These are phyloP conservation scores for Rhododendron mucronatum DNA, from an alignment of 148 eudicot genomes.

Conservation along the genomic window DNA sequence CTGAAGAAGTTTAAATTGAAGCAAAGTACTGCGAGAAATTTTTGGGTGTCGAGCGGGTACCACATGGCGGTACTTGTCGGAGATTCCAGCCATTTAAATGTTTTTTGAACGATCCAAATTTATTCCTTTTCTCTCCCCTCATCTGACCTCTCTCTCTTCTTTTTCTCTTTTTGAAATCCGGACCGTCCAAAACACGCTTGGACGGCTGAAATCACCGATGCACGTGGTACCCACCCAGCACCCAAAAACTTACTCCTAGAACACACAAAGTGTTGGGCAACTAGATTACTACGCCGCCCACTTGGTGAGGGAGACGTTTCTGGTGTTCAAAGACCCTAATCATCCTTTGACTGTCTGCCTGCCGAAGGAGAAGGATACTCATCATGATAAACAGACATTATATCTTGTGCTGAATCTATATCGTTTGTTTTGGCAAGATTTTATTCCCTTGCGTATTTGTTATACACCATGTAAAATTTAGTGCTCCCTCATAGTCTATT, in stretches of 20 bases:
- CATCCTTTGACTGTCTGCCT: conserved; percentile 3
- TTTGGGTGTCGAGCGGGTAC: too few relatives aligned
- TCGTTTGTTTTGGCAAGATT: background rate
- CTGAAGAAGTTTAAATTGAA: background rate
- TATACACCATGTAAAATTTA: background rate
- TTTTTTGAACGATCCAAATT: too few relatives aligned
- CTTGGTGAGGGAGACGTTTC: conserved; percentile 9
- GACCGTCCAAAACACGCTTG: too few relatives aligned
- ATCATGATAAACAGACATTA: background rate
- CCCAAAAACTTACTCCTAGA: background rate
- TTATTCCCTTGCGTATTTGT: background rate
- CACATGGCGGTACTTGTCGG: too few relatives aligned
- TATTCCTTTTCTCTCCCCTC: too few relatives aligned
- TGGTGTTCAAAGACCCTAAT: background rate
- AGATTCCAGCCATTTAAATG: too few relatives aligned
- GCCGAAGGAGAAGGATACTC: background rate
- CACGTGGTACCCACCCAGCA: too few relatives aligned
- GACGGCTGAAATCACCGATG: too few relatives aligned
- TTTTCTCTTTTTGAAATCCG: too few relatives aligned
- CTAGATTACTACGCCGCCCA: background rate
- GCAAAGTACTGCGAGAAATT: background rate
- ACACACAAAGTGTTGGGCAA: background rate
- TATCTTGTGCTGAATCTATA: background rate
- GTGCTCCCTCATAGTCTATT: background rate
- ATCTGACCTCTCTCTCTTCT: too few relatives aligned